Evolutionary conservation across 495 filamentous ascomycete genomes (phyloP).

Genomic region (Hypoxylon trugodes): DNA sequence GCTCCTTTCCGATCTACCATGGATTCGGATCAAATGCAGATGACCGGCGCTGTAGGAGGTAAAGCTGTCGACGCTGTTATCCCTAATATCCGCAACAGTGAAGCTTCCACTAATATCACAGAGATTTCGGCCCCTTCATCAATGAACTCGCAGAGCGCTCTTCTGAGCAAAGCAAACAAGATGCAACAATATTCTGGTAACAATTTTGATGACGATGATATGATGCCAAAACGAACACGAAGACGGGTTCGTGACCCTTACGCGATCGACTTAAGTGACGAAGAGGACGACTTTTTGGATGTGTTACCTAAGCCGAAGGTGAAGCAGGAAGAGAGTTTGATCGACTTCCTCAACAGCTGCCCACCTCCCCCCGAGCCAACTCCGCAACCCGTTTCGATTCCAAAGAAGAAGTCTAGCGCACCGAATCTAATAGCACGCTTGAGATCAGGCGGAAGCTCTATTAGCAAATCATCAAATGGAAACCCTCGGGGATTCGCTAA

Average conservation of each 20-base stretch:
- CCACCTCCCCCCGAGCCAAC: slow-evolving; percentile 71
- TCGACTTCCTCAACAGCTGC: slow-evolving; percentile 88
- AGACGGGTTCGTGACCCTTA: slow-evolving; percentile 88
- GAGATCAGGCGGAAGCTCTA: slow-evolving; percentile 48
- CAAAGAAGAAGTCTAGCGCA: slow-evolving; percentile 69
- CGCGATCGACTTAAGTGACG: slow-evolving; percentile 85
- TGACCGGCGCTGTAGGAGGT: slow-evolving; percentile 58
- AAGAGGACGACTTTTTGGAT: slow-evolving; percentile 69
- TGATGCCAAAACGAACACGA: slow-evolving; percentile 71
- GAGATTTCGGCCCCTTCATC: slow-evolving; percentile 55
- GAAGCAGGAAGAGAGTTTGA: slow-evolving; percentile 74
- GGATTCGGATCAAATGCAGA: slow-evolving; percentile 78
- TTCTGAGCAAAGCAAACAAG: slow-evolving; percentile 49
- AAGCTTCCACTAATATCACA: slow-evolving; percentile 54
- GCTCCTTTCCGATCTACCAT: slow-evolving; percentile 86
- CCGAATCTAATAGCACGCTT: slow-evolving; percentile 71
- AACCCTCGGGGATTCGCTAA: slow-evolving; percentile 41
- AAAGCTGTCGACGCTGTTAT: slow-evolving; percentile 60
- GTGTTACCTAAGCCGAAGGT: slow-evolving; percentile 45
- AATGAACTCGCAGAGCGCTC: slow-evolving; percentile 60
- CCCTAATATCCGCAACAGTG: slow-evolving; percentile 52
- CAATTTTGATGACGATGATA: slow-evolving; percentile 55
- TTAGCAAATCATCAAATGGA: slow-evolving; percentile 40
- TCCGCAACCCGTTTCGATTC: slow-evolving; percentile 50
- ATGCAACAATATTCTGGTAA: slow-evolving; percentile 30